Conservation (phyloP, 495 filamentous ascomycete genomes). For the Aspergillus indologenus region DNA sequence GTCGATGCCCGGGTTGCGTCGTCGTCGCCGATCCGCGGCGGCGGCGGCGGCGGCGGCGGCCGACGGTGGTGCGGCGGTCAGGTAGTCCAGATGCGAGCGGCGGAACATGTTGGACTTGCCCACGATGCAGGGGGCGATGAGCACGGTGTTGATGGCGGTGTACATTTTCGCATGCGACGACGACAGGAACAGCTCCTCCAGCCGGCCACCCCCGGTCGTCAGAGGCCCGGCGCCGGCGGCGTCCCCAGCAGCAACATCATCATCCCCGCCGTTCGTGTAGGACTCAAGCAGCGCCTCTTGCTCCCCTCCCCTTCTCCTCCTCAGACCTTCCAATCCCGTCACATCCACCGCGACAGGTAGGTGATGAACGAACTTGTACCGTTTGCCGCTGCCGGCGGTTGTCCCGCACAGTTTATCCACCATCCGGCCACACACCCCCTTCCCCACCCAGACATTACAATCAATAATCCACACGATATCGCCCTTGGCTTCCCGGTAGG, state of each 20-base stretch:
- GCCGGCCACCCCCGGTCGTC: slow-evolving; percentile 65
- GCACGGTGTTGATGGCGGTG: slow-evolving; percentile 90
- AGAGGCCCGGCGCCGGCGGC: slow-evolving; percentile 22
- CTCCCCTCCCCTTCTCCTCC: slow-evolving; percentile 8
- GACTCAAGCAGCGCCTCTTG: no score
- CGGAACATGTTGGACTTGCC: slow-evolving; percentile 99
- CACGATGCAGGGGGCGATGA: slow-evolving; percentile 87
- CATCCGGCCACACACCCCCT: slow-evolving; percentile 76
- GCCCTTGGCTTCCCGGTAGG: slow-evolving; percentile 88
- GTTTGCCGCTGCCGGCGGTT: slow-evolving; percentile 42
- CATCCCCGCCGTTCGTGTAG: not conserved
- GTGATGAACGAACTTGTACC: slow-evolving; percentile 95
- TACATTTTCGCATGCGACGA: slow-evolving; percentile 98
- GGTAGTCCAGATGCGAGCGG: slow-evolving; percentile 77
- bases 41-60: slow-evolving; percentile 42
- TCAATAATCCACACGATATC: slow-evolving; percentile 95
- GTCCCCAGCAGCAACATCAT: no score
- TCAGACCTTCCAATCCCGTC: slow-evolving; percentile 33
- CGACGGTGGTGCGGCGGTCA: no score
- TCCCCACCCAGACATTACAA: slow-evolving; percentile 92
- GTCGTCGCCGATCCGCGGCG: slow-evolving; percentile 14
- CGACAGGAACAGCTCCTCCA: slow-evolving; percentile 93
- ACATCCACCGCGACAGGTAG: slow-evolving; percentile 83
- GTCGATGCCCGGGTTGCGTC: slow-evolving; percentile 66
- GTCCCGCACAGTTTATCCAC: slow-evolving; percentile 80